These are phyloP conservation scores for Ramaria sp. DNA, from an alignment of 768 basidiomycete genomes.

Conservation along the genomic window DNA sequence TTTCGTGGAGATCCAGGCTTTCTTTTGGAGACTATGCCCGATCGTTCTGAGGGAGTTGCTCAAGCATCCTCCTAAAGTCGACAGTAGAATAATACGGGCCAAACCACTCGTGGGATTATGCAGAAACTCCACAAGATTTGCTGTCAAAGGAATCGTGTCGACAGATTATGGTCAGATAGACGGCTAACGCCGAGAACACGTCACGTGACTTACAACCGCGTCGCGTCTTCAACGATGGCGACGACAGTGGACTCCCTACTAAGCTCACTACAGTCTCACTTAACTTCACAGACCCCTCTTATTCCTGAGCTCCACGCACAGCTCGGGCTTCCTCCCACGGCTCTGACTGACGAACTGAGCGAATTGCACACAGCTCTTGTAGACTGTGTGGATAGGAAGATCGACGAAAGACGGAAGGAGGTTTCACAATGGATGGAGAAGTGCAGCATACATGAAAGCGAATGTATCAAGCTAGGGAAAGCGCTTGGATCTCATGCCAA, in stretches of 20 bases:
- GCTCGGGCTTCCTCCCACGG: slow-evolving; percentile 69
- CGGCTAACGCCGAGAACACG: not conserved
- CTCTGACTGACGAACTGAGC: slow-evolving; percentile 72
- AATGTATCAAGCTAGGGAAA: slow-evolving; percentile 54
- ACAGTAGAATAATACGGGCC: too few relatives aligned
- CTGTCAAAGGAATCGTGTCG: too few relatives aligned
- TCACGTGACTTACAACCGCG: not conserved
- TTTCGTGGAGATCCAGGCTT: too few relatives aligned
- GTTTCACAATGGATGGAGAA: slow-evolving; percentile 64
- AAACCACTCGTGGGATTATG: too few relatives aligned
- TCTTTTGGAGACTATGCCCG: too few relatives aligned
- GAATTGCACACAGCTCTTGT: slow-evolving; percentile 65
- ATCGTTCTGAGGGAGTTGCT: too few relatives aligned
- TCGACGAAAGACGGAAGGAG: slow-evolving; percentile 58
- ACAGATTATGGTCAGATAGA: too few relatives aligned
- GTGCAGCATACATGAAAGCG: slow-evolving; percentile 49
- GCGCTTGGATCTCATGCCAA: slow-evolving; percentile 67
- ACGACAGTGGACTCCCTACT: slow-evolving; percentile 31
- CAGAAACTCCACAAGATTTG: too few relatives aligned
- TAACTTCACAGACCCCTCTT: slow-evolving; percentile 72
- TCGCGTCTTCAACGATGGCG: slow-evolving; percentile 4
- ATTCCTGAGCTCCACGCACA: slow-evolving; percentile 75
- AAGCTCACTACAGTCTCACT: slow-evolving; percentile 64
- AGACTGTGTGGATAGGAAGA: slow-evolving; percentile 63
- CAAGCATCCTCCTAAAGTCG: too few relatives aligned